Evolutionary conservation across 176 grass and related monocot genomes (phyloP).

Genomic region (Paspalum vaginatum): DNA sequence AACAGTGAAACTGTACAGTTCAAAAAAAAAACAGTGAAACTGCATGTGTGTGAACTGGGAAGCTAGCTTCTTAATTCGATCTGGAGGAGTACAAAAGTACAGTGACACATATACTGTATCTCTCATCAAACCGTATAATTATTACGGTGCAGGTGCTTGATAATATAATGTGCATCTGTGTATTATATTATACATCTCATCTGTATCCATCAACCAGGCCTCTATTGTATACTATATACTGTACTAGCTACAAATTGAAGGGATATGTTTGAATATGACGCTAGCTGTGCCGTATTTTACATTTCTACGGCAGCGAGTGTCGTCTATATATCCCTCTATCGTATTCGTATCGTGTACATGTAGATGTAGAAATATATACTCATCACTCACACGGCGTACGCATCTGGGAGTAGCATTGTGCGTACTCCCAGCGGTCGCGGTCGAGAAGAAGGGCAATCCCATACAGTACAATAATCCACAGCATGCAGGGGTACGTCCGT

Average conservation of each 20-base stretch:
- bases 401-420: constrained; percentile 36
- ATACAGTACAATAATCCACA: constrained; percentile 40
- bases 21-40: too few species aligned
- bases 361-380: not conserved
- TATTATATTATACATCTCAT: too few species aligned
- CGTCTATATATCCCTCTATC: not conserved
- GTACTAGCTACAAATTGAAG: too few species aligned
- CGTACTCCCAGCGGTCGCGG: constrained; percentile 54
- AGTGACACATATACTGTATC: not conserved
- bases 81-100: not conserved
- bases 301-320: not conserved
- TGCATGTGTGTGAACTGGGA: too few species aligned
- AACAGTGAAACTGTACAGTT: not conserved
- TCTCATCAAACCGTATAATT: not conserved
- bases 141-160: too few species aligned
- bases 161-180: not conserved
- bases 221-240: too few species aligned
- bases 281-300: not conserved
- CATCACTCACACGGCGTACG: constrained; percentile 49
- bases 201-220: too few species aligned
- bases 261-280: not conserved
- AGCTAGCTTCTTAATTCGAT: too few species aligned
- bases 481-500: not conserved
- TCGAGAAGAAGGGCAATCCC: constrained; percentile 17
- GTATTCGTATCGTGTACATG: constrained; percentile 21